These are phyloP conservation scores for Leucoagaricus sp. DNA, from an alignment of 1,284 basidiomycete genomes.

Conservation along the genomic window DNA sequence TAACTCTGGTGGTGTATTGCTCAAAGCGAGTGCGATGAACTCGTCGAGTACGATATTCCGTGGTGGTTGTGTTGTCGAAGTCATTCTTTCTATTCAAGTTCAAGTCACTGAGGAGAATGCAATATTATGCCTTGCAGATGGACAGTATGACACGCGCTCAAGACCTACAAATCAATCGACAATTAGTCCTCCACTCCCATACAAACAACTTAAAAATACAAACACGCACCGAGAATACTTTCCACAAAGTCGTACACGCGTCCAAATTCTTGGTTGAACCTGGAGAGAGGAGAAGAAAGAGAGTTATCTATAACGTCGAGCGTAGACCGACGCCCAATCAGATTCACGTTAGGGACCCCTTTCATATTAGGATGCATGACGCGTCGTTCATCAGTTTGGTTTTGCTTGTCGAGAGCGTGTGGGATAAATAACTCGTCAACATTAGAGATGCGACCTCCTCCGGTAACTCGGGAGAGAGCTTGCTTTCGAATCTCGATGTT, in stretches of 20 bases:
- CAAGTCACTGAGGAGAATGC: not conserved
- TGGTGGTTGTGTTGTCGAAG: conserved; percentile 24
- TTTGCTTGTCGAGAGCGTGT: not conserved
- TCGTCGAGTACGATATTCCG: conserved; percentile 72
- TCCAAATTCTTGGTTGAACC: not conserved
- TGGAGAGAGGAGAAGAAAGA: not conserved
- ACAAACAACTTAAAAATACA: too few species aligned
- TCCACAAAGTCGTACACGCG: too few species aligned
- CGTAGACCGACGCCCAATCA: too few species aligned
- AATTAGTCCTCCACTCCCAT: too few species aligned
- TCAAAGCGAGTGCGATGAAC: conserved; percentile 73
- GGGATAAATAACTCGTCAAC: too few species aligned
- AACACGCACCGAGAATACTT: too few species aligned
- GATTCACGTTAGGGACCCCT: not conserved
- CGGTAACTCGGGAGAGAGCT: too few species aligned
- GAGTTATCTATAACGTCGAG: not conserved
- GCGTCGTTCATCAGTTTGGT: not conserved
- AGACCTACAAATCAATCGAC: not conserved
- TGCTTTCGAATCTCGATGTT: too few species aligned
- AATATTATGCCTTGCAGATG: too few species aligned
- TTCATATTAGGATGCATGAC: not conserved
- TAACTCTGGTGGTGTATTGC: conserved; percentile 70
- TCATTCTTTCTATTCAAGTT: not conserved
- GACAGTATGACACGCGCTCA: too few species aligned
- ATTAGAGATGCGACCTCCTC: too few species aligned